These are phyloP conservation scores for Lactarius tabidus DNA, from an alignment of 768 basidiomycete species.

Conservation along the genomic window DNA sequence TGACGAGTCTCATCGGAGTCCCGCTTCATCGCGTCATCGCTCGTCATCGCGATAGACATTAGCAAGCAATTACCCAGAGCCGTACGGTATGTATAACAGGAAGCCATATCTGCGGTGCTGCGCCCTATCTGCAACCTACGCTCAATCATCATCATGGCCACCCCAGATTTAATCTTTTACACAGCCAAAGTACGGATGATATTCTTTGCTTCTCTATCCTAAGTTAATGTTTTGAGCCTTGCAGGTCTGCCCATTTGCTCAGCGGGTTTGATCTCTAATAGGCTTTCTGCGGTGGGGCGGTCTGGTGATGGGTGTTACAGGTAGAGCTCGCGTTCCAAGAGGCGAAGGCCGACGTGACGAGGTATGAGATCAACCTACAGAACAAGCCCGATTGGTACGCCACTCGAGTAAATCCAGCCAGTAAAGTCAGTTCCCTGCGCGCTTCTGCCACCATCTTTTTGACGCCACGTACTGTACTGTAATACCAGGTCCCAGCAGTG, in stretches of 20 bases:
- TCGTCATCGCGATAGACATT: no score
- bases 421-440: conserved; percentile 44
- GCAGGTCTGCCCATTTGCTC: conserved; percentile 52
- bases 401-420: conserved; percentile 54
- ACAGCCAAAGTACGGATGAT: conserved; percentile 25
- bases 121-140: no score
- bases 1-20: no score
- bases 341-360: conserved; percentile 43
- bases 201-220: not conserved
- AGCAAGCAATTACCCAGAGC: no score
- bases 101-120: no score
- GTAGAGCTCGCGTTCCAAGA: conserved; percentile 59
- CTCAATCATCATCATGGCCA: conserved; percentile 9
- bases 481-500: conserved; percentile 52
- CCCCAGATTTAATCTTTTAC: conserved; percentile 39
- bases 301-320: no score
- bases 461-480: not conserved
- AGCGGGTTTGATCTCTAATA: conserved; percentile 40
- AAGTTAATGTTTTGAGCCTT: not conserved
- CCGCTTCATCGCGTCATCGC: no score
- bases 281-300: not conserved
- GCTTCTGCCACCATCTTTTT: not conserved
- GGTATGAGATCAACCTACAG: conserved; percentile 51
- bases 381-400: conserved; percentile 69
- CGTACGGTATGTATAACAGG: no score